Base-by-base conservation (phyloP, 2,329 filamentous ascomycete species). In the Metarhizium guizhouense region DNA sequence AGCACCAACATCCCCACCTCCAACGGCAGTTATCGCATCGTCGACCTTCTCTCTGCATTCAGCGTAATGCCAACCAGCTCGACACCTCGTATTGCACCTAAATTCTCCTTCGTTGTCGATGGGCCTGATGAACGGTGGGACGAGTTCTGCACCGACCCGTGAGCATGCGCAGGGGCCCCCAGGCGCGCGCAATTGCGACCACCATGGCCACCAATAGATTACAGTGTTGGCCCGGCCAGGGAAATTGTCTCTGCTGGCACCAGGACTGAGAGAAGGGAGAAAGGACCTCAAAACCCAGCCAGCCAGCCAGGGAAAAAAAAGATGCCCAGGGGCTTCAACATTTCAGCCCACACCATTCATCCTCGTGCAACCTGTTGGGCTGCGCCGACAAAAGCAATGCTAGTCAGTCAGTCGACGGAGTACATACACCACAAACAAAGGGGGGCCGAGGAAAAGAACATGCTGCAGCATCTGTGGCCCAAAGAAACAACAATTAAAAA, bases 231-330 rank as follows among this genome's bases (percentile, higher is more conserved):
- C 25, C 25, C 25, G 25, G 25, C 25, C 25, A 25, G 25, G 25
- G 54, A 55, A 52, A 55, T 55, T 55, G 49, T 40, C 42, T 36
- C 20, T 48, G 52, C 36, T 20, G 38, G 38, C 11, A 30, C 40
- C 10, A 32, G 40, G 40, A 18, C 30, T 40, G 18, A 8, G 45
- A 48, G 45, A 30, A 18, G 18, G 18, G 45, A 18, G 45, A 48
- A 2, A 25, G n/a, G 25, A 25, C 25, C 25, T 25, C n/a, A 47
- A 25, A n/a, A n/a, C 20, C 20, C 13, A 48, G 25, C n/a, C 18
- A 25, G 7, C 6, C 20, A 48, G 20, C 25, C 3, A 48, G 30
- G 16, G 13, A 3, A 5, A 30, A 48, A 30, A 30, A 48, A 40
- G 7, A 11, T 34, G 5, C 38, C 13, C 14, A 40, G 38, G 38